Percentiles rank a stretch among this genome's conserved stretches.
Evolutionary conservation across 495 filamentous ascomycete species (phyloP).

Genomic region (Aspergillus taichungensis): DNA sequence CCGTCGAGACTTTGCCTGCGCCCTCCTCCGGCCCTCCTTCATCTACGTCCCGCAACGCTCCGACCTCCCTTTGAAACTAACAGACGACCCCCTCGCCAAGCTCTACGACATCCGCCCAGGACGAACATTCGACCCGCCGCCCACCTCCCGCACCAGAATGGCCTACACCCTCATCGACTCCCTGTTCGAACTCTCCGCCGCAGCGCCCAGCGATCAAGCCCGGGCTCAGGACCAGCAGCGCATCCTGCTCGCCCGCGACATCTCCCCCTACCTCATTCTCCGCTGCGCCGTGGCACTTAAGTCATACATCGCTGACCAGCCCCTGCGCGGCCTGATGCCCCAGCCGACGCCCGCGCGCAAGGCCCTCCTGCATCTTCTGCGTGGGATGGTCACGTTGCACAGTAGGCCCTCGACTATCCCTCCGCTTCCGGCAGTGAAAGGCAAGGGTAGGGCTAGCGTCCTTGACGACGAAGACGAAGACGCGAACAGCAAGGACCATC

Average conservation of each 20-base stretch:
- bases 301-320: conserved; percentile 84
- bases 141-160: conserved; percentile 60
- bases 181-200: conserved; percentile 53
- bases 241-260: conserved; percentile 60
- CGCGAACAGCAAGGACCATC: conserved; percentile 52
- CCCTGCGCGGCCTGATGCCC: conserved; percentile 83
- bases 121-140: conserved; percentile 57
- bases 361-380: conserved; percentile 66
- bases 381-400: conserved; percentile 51
- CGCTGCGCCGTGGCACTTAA: conserved; percentile 71
- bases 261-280: conserved; percentile 76
- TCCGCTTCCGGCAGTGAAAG: conserved; percentile 38
- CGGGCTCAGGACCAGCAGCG: conserved; percentile 16
- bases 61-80: conserved; percentile 46
- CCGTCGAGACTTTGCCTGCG: conserved; percentile 60
- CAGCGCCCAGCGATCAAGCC: too few relatives aligned
- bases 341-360: conserved; percentile 74
- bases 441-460: conserved; percentile 34
- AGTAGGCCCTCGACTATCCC: conserved; percentile 67
- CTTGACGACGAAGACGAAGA: conserved; percentile 4
- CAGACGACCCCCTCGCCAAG: conserved; percentile 45
- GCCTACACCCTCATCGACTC: conserved; percentile 73
- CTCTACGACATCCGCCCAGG: conserved; percentile 60
- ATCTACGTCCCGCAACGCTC: conserved; percentile 61
- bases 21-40: conserved; percentile 75